phyloP scores from a whole-genome alignment of 805 yeast species.

The Wickerhamiella alocasiicola region DNA sequence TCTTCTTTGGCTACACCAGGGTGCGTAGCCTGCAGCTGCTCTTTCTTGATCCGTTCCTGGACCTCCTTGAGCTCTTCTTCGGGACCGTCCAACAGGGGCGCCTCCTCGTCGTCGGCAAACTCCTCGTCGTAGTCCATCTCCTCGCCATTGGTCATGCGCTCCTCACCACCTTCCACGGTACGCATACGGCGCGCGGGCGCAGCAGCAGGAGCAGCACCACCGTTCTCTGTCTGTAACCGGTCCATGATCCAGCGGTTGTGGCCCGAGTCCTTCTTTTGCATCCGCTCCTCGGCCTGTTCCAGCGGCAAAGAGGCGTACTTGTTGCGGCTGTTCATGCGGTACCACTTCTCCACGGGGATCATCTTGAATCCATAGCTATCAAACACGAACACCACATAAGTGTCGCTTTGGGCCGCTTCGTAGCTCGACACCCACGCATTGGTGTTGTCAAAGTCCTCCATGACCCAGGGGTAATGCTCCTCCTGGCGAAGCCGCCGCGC shows the following conservation, averaged over 20 bases:
- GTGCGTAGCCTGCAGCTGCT: conserved; percentile 39
- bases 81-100: conserved; percentile 90
- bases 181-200: conserved; percentile 18
- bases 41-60: conserved; percentile 39
- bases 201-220: conserved; percentile 18
- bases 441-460: conserved; percentile 90
- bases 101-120: conserved; percentile 97
- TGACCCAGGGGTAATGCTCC: conserved; percentile 95
- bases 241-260: conserved; percentile 95
- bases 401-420: conserved; percentile 81
- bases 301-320: conserved; percentile 85
- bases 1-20: conserved; percentile 54
- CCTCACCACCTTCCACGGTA: conserved; percentile 32
- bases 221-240: conserved; percentile 37
- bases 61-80: conserved; percentile 90
- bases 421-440: conserved; percentile 93
- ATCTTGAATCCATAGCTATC: conserved; percentile 76
- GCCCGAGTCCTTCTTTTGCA: conserved; percentile 56
- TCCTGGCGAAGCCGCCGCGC: conserved; percentile 81
- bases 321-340: conserved; percentile 85
- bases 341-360: conserved; percentile 91
- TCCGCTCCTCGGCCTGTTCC: conserved; percentile 92
- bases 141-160: conserved; percentile 50
- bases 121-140: conserved; percentile 93
- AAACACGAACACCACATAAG: conserved; percentile 74